Evolutionary conservation across 768 basidiomycete species (phyloP), one percentile per base, ranked within the genome.

Genomic region (Asterophora parasitica): DNA sequence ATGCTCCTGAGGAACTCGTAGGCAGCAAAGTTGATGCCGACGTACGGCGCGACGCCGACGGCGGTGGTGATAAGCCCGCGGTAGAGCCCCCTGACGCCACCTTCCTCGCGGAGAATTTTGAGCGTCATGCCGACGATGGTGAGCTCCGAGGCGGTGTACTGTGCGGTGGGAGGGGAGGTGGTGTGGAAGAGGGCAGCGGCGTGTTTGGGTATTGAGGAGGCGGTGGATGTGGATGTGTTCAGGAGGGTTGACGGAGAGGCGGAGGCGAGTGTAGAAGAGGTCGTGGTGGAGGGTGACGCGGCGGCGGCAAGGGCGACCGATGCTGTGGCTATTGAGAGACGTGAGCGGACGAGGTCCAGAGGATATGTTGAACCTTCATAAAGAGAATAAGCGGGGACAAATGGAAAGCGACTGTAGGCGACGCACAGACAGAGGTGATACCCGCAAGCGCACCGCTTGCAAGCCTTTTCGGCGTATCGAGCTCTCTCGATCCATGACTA

Each of bases 321-420:
- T n/a, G 92, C 88, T 4, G 92, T 92, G 15, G 91, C 92, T 61
- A 98, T 95, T 15, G 91, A 94, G 49, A 99, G 71, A 30, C 95
- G 80, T 19, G 92, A 88, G 36, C 95, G 81, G 26, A 98, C 88
- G 41, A 99, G 83, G 64, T 99, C 95, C 53, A 98, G 70, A 7
- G 95, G 95, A 70, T 93, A 91, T 68, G 90, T 92, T 39, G 88
- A 76, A 55, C 83, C 88, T 90, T 50, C 42, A 41, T 26, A 15
- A 37, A 41, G 35, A 28, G 13, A 4, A 42, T 47, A 20, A 54
- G 34, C 16, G 46, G 23, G 13, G 32, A 30, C 7, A 31, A 17
- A 45, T 37, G 41, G 56, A 45, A 27, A 27, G 50, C 36, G 35
- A 49, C 37, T 48, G 34, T 34, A 50, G 28, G 42, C 35, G 27